These are phyloP conservation scores for Pythium pyrilobum DNA, from an alignment of 352 stramenopile genomes.

Conservation along the genomic window DNA sequence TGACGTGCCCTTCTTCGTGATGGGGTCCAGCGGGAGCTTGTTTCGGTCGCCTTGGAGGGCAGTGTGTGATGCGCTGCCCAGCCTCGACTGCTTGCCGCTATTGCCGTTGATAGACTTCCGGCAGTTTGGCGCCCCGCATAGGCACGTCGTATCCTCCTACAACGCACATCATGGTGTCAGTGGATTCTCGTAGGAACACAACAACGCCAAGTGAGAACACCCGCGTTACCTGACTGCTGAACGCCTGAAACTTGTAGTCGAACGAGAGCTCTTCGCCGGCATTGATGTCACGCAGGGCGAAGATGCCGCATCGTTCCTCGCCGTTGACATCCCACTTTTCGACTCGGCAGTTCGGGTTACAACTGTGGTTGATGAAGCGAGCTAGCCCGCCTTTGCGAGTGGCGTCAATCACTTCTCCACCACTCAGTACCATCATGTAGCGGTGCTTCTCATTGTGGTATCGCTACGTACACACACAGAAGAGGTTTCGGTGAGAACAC, in stretches of 20 bases:
- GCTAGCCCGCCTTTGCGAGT: slow-evolving; percentile 88
- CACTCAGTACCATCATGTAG: slow-evolving; percentile 84
- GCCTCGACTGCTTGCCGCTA: slow-evolving; percentile 35
- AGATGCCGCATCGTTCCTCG: slow-evolving; percentile 95
- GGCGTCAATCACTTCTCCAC: slow-evolving; percentile 85
- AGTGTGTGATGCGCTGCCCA: slow-evolving; percentile 14
- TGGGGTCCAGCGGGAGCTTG: slow-evolving; percentile 15
- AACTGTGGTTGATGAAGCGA: slow-evolving; percentile 96
- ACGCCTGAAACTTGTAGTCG: slow-evolving; percentile 92
- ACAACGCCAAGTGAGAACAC: slow-evolving; percentile 15
- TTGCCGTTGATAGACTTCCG: slow-evolving; percentile 73
- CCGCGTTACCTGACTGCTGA: slow-evolving; percentile 34
- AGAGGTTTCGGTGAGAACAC: too few relatives aligned
- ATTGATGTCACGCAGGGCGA: slow-evolving; percentile 86
- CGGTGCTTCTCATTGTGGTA: slow-evolving; percentile 83
- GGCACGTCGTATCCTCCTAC: slow-evolving; percentile 67
- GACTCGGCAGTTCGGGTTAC: slow-evolving; percentile 91
- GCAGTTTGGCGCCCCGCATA: slow-evolving; percentile 57
- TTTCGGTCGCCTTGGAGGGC: neutral
- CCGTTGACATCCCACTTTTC: slow-evolving; percentile 93
- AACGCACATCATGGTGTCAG: neutral
- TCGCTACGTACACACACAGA: slow-evolving; percentile 23
- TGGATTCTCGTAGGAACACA: neutral
- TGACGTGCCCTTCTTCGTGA: slow-evolving; percentile 17
- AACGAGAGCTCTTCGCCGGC: slow-evolving; percentile 91